A percentile compares a stretch with the other conserved stretches of the same genome.
phyloP scores from a whole-genome alignment of 805 yeast species.

The Candida golubevii region DNA sequence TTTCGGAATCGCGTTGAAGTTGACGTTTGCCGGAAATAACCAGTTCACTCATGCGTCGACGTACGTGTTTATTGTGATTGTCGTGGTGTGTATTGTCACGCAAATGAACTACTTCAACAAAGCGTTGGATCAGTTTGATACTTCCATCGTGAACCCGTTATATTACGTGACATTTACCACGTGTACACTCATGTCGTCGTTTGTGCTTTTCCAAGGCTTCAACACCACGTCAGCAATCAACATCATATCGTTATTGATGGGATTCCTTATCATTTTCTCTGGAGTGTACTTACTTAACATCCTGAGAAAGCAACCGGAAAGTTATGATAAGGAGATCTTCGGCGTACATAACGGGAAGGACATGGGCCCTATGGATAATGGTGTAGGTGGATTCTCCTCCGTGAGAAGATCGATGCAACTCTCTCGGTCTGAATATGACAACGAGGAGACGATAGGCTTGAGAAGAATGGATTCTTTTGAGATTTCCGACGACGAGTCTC shows the following conservation, averaged over 20 bases:
- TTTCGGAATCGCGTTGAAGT: slow-evolving; percentile 84
- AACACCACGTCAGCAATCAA: slow-evolving; percentile 78
- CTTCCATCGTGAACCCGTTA: slow-evolving; percentile 85
- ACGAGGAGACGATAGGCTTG: slow-evolving; percentile 48
- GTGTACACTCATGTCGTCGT: slow-evolving; percentile 79
- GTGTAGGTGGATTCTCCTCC: slow-evolving; percentile 67
- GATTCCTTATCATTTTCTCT: slow-evolving; percentile 79
- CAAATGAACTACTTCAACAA: slow-evolving; percentile 94
- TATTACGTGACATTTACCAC: slow-evolving; percentile 91
- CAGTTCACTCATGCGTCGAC: slow-evolving; percentile 85
- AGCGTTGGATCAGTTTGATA: slow-evolving; percentile 89
- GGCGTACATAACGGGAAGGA: slow-evolving; percentile 52
- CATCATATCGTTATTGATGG: slow-evolving; percentile 75
- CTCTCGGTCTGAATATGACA: slow-evolving; percentile 40
- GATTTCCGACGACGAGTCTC: slow-evolving; percentile 39
- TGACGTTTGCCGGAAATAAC: slow-evolving; percentile 79
- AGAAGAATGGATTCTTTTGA: slow-evolving; percentile 63
- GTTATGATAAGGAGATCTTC: slow-evolving; percentile 49
- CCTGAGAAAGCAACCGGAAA: slow-evolving; percentile 60
- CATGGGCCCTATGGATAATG: slow-evolving; percentile 72
- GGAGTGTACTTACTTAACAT: slow-evolving; percentile 84
- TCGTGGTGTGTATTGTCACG: slow-evolving; percentile 74
- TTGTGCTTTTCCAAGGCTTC: slow-evolving; percentile 81
- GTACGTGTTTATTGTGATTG: slow-evolving; percentile 73
- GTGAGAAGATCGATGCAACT: slow-evolving; percentile 73